Evolutionary conservation across 345 rosid genomes (phyloP), one percentile per base, ranked within the genome.

Genomic region (Litchi chinensis): DNA sequence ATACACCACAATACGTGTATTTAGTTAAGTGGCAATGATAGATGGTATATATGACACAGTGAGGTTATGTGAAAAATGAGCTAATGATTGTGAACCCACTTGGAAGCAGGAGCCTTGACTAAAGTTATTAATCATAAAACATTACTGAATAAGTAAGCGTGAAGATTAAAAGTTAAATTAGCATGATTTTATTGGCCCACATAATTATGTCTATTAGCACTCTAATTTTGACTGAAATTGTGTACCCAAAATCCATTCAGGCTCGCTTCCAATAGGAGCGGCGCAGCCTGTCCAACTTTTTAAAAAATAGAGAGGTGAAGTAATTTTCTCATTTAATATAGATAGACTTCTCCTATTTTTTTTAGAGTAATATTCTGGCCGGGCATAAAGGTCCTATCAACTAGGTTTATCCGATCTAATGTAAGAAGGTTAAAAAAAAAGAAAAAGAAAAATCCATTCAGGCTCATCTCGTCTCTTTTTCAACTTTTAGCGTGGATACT

Each of bases 181-280:
- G 32, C 74, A 79, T 83, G 72, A 83, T 81, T 71, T 26, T 8
- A 13, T 40, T 81, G 82, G 46, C 81, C 84, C 76, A 63, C 54
- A 0, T 54, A 48, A 83, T 80, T 69, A 82, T 83, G 73, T 72
- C 65, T 48, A 60, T 60, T 60, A 60, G 77, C 88, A 70, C 81
- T 62, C 71, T 71, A 64, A 41, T 63, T 48, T 72, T 70, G 65
- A 78, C 70, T 71, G 13, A 5, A 10, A 24, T 48, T 52, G 62
- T 83, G 54, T 62, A 60, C 62, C 44, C n/a, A n/a, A 26, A 26
- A 26, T 26, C 28, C 28, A 26, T 26, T 26, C 1, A 26, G 28
- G 28, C 28, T 26, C 28, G 28, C 28, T 26, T 26, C 28, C 28
- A 26, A 26, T 26, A 26, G 28, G 1, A 26, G 28, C 1, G 1